Percentiles rank a stretch among this genome's conserved stretches.
These are phyloP conservation scores for Cladophialophora immunda DNA, from an alignment of 2,329 filamentous ascomycete species.

Conservation along the genomic window DNA sequence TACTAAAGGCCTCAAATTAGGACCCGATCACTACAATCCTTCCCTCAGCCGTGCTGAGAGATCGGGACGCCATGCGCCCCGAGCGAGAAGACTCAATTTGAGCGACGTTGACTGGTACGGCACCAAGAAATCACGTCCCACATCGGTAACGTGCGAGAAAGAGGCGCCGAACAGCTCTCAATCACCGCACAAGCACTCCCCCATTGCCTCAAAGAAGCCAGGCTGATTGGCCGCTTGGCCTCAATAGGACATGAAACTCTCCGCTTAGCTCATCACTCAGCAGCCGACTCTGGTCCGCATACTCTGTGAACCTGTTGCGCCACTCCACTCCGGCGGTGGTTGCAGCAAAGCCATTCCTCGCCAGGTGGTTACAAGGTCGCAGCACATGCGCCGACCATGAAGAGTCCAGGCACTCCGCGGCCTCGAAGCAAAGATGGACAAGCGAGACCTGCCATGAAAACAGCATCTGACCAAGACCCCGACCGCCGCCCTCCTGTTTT, in stretches of 20 bases:
- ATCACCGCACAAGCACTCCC: slow-evolving; percentile 21
- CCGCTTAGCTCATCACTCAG: not conserved
- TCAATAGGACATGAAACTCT: slow-evolving; percentile 29
- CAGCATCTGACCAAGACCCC: not conserved
- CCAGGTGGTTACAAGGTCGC: not conserved
- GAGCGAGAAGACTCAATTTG: slow-evolving; percentile 87
- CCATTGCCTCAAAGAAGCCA: slow-evolving; percentile 37
- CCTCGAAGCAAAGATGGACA: not conserved
- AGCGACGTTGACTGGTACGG: slow-evolving; percentile 97
- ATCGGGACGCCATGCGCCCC: slow-evolving; percentile 75
- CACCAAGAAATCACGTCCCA: slow-evolving; percentile 22
- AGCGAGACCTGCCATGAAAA: not conserved
- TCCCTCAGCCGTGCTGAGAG: slow-evolving; percentile 59
- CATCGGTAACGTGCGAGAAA: slow-evolving; percentile 16
- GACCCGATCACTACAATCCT: slow-evolving; percentile 52
- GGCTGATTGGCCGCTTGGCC: slow-evolving; percentile 39
- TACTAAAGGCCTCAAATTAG: slow-evolving; percentile 48
- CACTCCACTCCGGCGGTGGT: not conserved
- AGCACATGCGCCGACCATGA: not conserved
- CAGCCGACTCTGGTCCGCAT: not conserved
- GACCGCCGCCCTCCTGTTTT: not conserved
- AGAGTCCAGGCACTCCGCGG: not conserved
- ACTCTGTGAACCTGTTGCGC: slow-evolving; percentile 3
- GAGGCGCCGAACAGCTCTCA: slow-evolving; percentile 20
- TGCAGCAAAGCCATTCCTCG: not conserved